phyloP scores from a whole-genome alignment of 305 asterid species.

The Fraxinus greggii region DNA sequence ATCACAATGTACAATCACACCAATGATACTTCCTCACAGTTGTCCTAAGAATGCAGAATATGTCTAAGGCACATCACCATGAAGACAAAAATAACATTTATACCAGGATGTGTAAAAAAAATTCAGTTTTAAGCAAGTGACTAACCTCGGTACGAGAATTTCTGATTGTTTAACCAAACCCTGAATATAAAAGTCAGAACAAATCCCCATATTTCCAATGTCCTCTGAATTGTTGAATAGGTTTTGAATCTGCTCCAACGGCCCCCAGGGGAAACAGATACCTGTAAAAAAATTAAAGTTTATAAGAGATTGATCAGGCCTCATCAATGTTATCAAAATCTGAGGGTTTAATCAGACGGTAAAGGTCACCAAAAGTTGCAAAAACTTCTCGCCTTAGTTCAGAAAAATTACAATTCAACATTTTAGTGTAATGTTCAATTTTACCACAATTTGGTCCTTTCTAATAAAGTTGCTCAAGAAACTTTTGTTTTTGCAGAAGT shows the following conservation, averaged over 20 bases:
- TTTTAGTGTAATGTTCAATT: neutral
- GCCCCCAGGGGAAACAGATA: conserved; percentile 92
- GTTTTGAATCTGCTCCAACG: conserved; percentile 93
- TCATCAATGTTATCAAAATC: neutral
- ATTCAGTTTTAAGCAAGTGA: conserved; percentile 20
- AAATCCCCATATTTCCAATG: conserved; percentile 95
- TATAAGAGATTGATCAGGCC: neutral
- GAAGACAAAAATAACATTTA: neutral
- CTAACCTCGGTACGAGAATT: conserved; percentile 81
- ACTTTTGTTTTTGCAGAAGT: neutral
- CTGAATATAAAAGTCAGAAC: conserved; percentile 76
- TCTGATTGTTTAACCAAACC: conserved; percentile 85
- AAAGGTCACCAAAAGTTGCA: neutral
- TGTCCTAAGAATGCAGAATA: conserved; percentile 7
- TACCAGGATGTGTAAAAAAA: neutral
- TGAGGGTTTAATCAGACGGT: neutral
- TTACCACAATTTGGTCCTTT: neutral
- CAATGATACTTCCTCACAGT: neutral
- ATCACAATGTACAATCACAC: neutral
- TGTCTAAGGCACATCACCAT: neutral
- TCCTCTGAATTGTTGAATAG: conserved; percentile 90
- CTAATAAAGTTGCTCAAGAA: neutral
- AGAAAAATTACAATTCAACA: neutral
- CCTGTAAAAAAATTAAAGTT: conserved; percentile 42
- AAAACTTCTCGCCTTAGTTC: neutral